phyloP scores from a whole-genome alignment of 768 basidiomycete species.

The Xerocomellus amylosporus region DNA sequence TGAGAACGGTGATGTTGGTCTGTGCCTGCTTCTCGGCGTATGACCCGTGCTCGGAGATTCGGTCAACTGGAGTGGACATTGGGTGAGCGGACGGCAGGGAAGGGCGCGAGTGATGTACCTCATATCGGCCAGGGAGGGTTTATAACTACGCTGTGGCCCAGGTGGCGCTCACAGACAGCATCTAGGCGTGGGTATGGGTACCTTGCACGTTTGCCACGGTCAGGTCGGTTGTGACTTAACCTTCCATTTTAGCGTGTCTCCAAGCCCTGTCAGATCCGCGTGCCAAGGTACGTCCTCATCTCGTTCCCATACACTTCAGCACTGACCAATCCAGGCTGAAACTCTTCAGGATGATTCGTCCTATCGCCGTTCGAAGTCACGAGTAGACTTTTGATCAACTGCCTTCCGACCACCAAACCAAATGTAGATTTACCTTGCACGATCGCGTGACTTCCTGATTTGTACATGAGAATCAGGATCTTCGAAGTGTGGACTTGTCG shows the following conservation, averaged over 20 bases:
- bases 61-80: slow-evolving; percentile 25
- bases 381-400: too few relatives aligned
- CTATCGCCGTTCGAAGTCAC: too few relatives aligned
- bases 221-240: too few relatives aligned
- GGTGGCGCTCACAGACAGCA: too few relatives aligned
- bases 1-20: slow-evolving; percentile 42
- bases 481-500: background rate
- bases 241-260: too few relatives aligned
- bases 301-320: too few relatives aligned
- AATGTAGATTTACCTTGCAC: too few relatives aligned
- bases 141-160: slow-evolving; percentile 6
- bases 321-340: too few relatives aligned
- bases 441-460: background rate
- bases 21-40: slow-evolving; percentile 24
- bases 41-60: slow-evolving; percentile 30
- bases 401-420: too few relatives aligned
- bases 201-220: slow-evolving; percentile 27
- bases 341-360: too few relatives aligned
- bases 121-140: background rate
- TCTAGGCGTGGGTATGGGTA: slow-evolving; percentile 4
- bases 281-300: too few relatives aligned
- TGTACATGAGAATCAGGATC: background rate
- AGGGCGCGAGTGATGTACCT: background rate
- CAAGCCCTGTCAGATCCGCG: too few relatives aligned
- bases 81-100: background rate